These are phyloP conservation scores for Yarrowia bubula DNA, from an alignment of 805 yeast genomes.

Conservation along the genomic window DNA sequence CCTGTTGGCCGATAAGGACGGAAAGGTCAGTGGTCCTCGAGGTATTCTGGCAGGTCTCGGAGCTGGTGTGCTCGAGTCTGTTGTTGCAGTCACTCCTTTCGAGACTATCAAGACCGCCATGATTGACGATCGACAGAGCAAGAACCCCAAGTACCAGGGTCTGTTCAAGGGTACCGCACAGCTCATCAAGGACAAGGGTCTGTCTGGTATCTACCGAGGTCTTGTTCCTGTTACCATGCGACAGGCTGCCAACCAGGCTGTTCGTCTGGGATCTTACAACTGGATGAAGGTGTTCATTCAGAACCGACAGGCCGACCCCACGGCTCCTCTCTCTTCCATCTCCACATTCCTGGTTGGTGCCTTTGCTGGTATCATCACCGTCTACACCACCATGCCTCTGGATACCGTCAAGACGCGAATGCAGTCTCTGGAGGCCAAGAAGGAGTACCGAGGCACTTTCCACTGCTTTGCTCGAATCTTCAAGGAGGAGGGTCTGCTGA, in stretches of 20 bases:
- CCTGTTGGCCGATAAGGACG: constrained; percentile 73
- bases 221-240: constrained; percentile 89
- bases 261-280: constrained; percentile 88
- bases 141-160: constrained; percentile 70
- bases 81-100: constrained; percentile 93
- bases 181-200: constrained; percentile 72
- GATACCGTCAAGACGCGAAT: constrained; percentile 95
- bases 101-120: constrained; percentile 95
- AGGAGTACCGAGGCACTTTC: constrained; percentile 67
- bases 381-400: constrained; percentile 90
- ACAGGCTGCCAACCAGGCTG: constrained; percentile 95
- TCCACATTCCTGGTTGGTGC: constrained; percentile 89
- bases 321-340: constrained; percentile 70
- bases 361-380: constrained; percentile 84
- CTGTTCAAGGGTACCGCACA: constrained; percentile 59
- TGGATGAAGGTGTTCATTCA: constrained; percentile 79
- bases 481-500: constrained; percentile 80
- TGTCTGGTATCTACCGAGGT: constrained; percentile 83
- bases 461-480: constrained; percentile 80
- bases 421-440: constrained; percentile 84
- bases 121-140: constrained; percentile 84
- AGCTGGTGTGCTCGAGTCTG: constrained; percentile 90
- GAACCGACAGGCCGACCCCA: constrained; percentile 64
- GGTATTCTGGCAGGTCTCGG: constrained; percentile 98
- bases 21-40: constrained; percentile 82